Percentiles rank a stretch among this genome's conserved stretches.
phyloP scores from a whole-genome alignment of 768 basidiomycete species.

The Lenzites betulinus region DNA sequence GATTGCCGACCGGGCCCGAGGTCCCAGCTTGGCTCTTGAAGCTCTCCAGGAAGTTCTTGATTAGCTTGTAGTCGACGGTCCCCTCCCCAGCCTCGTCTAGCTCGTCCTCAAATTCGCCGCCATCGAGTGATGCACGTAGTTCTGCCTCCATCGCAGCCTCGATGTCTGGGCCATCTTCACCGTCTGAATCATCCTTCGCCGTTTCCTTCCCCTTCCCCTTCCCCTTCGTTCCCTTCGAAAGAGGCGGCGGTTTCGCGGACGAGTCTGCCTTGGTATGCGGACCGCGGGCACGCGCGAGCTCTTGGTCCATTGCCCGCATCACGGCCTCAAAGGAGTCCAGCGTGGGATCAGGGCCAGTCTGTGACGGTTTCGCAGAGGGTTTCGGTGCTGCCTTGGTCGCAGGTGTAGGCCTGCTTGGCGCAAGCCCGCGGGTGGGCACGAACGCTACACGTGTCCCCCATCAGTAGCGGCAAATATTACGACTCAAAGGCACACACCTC shows the following conservation, averaged over 20 bases:
- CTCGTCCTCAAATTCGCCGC: conserved; percentile 55
- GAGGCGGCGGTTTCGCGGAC: no score
- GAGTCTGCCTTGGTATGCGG: conserved; percentile 10
- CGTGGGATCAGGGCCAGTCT: conserved; percentile 58
- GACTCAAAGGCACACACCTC: conserved; percentile 57
- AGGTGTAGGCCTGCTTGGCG: conserved; percentile 13
- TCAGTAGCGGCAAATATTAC: not conserved
- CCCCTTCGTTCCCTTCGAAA: not conserved
- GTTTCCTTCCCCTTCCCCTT: conserved; percentile 49
- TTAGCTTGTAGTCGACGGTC: conserved; percentile 79
- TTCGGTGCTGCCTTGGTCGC: not conserved
- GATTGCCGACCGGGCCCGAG: conserved; percentile 88
- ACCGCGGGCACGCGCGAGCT: conserved; percentile 56
- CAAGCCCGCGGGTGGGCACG: conserved; percentile 24
- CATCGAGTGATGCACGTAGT: conserved; percentile 60
- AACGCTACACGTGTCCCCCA: conserved; percentile 19
- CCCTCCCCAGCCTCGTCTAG: conserved; percentile 48
- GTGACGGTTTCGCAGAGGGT: conserved; percentile 26
- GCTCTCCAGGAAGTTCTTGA: conserved; percentile 97
- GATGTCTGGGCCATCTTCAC: conserved; percentile 61
- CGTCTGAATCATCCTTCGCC: conserved; percentile 29
- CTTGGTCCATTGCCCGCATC: conserved; percentile 93
- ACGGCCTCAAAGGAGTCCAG: conserved; percentile 94
- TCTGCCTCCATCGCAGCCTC: conserved; percentile 92
- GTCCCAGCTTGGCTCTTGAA: conserved; percentile 90